phyloP scores from a whole-genome alignment of 1,284 basidiomycete species.

The Ceratobasidium sp. region DNA sequence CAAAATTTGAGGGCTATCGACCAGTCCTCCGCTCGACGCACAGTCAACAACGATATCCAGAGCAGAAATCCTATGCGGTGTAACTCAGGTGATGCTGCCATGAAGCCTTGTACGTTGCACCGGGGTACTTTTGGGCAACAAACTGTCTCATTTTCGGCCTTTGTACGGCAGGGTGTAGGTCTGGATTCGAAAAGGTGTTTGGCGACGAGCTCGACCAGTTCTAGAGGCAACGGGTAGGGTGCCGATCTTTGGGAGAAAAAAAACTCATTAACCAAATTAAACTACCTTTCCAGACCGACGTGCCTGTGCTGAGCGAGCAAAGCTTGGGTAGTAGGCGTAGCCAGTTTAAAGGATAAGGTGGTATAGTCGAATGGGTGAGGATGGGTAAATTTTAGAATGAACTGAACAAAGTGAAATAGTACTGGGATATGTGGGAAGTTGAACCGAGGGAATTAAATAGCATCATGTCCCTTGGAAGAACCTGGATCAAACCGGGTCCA shows the following conservation, averaged over 20 bases:
- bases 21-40: conserved; percentile 3
- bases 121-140: conserved; percentile 22
- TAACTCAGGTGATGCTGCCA: conserved; percentile 28
- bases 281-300: background rate
- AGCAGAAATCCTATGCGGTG: conserved; percentile 12
- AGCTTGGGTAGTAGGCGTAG: too few species aligned
- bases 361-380: too few species aligned
- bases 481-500: too few species aligned
- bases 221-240: background rate
- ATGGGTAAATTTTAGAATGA: too few species aligned
- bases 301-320: too few species aligned
- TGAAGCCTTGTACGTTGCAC: conserved; percentile 19
- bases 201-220: conserved; percentile 18
- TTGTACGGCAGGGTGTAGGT: background rate
- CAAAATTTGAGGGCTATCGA: background rate
- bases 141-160: conserved; percentile 1
- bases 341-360: too few species aligned
- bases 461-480: too few species aligned
- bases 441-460: too few species aligned
- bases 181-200: background rate
- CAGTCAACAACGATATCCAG: conserved; percentile 14
- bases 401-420: too few species aligned
- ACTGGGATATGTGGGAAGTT: too few species aligned
- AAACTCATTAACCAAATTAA: background rate
- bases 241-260: background rate